phyloP scores from a whole-genome alignment of 768 basidiomycete species.

The Suillus discolor region DNA sequence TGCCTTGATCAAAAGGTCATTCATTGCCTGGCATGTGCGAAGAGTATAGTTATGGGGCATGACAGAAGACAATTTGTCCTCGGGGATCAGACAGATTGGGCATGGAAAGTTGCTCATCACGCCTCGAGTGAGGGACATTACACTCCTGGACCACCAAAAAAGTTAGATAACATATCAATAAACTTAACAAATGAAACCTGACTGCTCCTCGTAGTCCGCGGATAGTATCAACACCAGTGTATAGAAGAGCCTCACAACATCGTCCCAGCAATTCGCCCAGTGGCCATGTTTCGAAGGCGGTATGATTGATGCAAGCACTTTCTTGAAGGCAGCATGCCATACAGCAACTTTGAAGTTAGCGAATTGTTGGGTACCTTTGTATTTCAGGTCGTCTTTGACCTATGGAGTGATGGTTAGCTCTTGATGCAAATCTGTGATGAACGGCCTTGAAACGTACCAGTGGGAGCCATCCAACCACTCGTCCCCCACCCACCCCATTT shows the following conservation, averaged over 20 bases:
- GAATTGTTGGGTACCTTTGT: constrained; percentile 6
- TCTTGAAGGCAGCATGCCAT: constrained; percentile 14
- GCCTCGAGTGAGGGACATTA: constrained; percentile 39
- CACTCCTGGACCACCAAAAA: constrained; percentile 22
- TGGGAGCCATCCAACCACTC: constrained; percentile 43
- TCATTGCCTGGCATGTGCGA: constrained; percentile 21
- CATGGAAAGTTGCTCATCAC: constrained; percentile 33
- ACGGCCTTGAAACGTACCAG: constrained; percentile 28
- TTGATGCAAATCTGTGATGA: neutral
- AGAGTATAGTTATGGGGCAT: constrained; percentile 12
- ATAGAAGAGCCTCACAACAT: constrained; percentile 28
- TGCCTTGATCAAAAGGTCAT: constrained; percentile 16
- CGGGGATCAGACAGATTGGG: constrained; percentile 39
- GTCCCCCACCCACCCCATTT: constrained; percentile 34
- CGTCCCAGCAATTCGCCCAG: constrained; percentile 32
- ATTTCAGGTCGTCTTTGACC: constrained; percentile 9
- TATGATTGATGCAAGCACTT: constrained; percentile 7
- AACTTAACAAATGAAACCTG: constrained; percentile 14
- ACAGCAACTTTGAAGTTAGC: constrained; percentile 15
- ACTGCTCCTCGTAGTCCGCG: constrained; percentile 50
- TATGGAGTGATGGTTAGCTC: neutral
- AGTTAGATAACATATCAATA: neutral
- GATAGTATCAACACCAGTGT: constrained; percentile 36
- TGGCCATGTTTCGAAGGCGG: constrained; percentile 7
- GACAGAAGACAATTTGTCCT: constrained; percentile 23